A percentile compares a stretch with the other conserved stretches of the same genome.
Conservation (phyloP, 352 stramenopile genomes). For the Globisporangium barbulae region DNA sequence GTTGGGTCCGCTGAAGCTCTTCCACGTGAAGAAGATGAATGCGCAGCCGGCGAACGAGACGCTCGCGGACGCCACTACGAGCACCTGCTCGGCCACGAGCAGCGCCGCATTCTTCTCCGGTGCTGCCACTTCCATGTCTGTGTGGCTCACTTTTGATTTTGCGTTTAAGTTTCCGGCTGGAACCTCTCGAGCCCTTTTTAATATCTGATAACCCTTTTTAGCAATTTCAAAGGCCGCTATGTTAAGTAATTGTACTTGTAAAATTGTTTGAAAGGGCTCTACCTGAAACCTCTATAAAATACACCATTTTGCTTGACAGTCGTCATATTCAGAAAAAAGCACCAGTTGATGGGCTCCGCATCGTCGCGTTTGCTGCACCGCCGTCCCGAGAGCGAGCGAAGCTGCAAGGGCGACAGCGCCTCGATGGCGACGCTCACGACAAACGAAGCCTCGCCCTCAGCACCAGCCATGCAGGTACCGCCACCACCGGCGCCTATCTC, state of each 20-base stretch:
- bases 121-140: background rate
- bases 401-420: background rate
- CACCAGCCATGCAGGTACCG: no score
- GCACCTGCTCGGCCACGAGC: conserved; percentile 37
- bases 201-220: no score
- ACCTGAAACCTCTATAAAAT: background rate
- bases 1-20: conserved; percentile 56
- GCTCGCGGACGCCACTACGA: conserved; percentile 46
- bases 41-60: conserved; percentile 66
- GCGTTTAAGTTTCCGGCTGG: background rate
- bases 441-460: no score
- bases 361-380: background rate
- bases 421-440: background rate
- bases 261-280: no score
- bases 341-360: background rate
- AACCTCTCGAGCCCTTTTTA: background rate
- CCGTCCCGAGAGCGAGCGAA: background rate
- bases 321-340: background rate
- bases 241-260: no score
- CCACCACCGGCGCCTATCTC: background rate
- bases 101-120: conserved; percentile 11
- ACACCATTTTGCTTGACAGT: background rate
- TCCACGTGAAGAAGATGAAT: conserved; percentile 72
- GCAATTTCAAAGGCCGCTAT: no score
- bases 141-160: background rate